Conservation (phyloP, 1,284 basidiomycete genomes). For the Ganoderma meredithae region DNA sequence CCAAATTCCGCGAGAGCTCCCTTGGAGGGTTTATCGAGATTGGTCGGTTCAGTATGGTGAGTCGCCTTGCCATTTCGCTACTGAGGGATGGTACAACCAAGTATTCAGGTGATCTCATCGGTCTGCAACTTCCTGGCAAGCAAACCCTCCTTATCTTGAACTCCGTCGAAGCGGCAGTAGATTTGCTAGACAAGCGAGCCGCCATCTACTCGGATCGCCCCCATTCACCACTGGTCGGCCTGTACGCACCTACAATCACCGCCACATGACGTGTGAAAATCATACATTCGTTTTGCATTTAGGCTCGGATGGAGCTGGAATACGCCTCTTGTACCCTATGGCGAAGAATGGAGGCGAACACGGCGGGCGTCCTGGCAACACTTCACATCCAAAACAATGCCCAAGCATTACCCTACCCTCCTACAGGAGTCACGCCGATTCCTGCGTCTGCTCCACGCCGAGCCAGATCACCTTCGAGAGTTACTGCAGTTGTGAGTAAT, state of each 20-base stretch:
- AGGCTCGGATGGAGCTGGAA: constrained; percentile 26
- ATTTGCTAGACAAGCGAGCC: constrained; percentile 23
- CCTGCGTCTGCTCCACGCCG: constrained; percentile 15
- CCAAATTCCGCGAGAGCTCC: constrained; percentile 13
- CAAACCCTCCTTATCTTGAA: constrained; percentile 17
- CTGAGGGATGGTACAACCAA: too few species aligned
- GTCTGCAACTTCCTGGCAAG: constrained; percentile 14
- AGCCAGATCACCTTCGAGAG: constrained; percentile 18
- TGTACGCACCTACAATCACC: constrained; percentile 2
- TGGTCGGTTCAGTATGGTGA: constrained; percentile 19
- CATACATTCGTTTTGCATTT: not conserved
- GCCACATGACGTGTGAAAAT: not conserved
- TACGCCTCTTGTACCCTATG: constrained; percentile 17
- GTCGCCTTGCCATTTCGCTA: not conserved
- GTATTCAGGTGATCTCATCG: constrained; percentile 13
- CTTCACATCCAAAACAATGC: constrained; percentile 13
- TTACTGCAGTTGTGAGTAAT: constrained; percentile 14
- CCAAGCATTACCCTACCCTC: constrained; percentile 16
- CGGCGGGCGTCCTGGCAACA: constrained; percentile 21
- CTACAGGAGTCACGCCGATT: constrained; percentile 14
- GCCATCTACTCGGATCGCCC: constrained; percentile 21
- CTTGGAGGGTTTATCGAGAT: constrained; percentile 21
- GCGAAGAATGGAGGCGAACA: constrained; percentile 20
- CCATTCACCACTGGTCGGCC: constrained; percentile 15
- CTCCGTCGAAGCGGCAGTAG: constrained; percentile 15